Evolutionary conservation across 1,139 yeast genomes (phyloP).

Genomic region (Pichia sp.): DNA sequence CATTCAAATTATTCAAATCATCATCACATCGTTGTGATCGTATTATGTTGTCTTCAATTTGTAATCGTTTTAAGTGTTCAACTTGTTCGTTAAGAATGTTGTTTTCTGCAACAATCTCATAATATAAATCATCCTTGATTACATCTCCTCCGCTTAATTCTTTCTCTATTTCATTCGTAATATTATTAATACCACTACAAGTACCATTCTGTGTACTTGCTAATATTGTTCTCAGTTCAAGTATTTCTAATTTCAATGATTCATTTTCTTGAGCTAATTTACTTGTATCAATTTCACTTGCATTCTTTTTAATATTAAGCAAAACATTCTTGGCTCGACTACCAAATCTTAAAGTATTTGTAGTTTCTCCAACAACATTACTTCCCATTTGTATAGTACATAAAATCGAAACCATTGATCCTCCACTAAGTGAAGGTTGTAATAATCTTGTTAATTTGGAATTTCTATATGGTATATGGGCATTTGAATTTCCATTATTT

Average conservation of each 20-base stretch:
- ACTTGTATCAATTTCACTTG: constrained; percentile 35
- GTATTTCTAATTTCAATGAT: constrained; percentile 38
- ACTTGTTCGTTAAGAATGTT: constrained; percentile 55
- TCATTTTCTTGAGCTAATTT: constrained; percentile 44
- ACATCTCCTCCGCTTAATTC: too few species aligned
- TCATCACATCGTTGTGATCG: constrained; percentile 5
- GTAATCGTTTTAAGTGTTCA: constrained; percentile 61
- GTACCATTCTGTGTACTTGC: background rate
- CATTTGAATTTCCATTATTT: constrained; percentile 28
- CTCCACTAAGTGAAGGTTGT: constrained; percentile 89
- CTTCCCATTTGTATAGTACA: constrained; percentile 75
- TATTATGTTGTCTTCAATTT: constrained; percentile 30
- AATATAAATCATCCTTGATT: constrained; percentile 30
- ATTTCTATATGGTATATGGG: constrained; percentile 85
- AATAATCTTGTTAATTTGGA: constrained; percentile 81
- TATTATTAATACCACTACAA: background rate
- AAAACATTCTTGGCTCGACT: constrained; percentile 86
- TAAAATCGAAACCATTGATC: constrained; percentile 76
- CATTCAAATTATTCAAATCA: background rate
- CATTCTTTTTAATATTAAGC: constrained; percentile 58
- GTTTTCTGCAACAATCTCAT: constrained; percentile 56
- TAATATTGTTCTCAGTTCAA: constrained; percentile 6
- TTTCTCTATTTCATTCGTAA: constrained; percentile 4
- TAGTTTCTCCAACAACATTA: constrained; percentile 64
- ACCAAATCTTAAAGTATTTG: constrained; percentile 84